Evolutionary conservation across 306 rosid genomes (phyloP), one percentile per base, ranked within the genome.

Genomic region (Trifolium fragiferum): DNA sequence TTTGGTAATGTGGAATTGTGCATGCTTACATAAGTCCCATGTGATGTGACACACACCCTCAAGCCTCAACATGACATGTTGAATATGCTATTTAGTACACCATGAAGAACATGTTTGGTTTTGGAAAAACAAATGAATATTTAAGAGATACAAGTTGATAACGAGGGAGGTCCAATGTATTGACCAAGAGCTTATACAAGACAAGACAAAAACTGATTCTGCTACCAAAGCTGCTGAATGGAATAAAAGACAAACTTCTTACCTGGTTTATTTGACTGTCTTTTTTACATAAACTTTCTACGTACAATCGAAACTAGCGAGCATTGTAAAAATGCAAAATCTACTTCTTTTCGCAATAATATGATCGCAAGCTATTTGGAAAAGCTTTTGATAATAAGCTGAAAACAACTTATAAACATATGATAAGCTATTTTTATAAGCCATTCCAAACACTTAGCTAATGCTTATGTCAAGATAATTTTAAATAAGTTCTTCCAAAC

Each of bases 1-100:
- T 41, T 4, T 3, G 47, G 7, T 7, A 5, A 33, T 33, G 62
- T 80, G 84, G 76, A 84, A 83, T 79, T 80, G 88, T 81, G 84
- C 53, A 73, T 10, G 77, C 81, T 78, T 74, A 80, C 67, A 62
- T 76, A 3, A 32, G 35, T 4, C 6, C 35, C 37, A n/a, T n/a
- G n/a, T n/a, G n/a, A 33, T 33, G 37, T 33, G 37, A 68, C 41
- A 12, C 62, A 61, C 73, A 66, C 30, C 58, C 71, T 10, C 25
- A 63, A 60, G 41, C 72, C 60, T n/a, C 15, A 66, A n/a, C n/a
- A n/a, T n/a, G n/a, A 62, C 73, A 50, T 66, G 76, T 40, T 76
- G 74, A 82, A 65, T 55, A 76, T 62, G 81, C 72, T 68, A 76
- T 66, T 43, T 38, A 64, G 44, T 16, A 16, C 68, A 59, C 47